Evolutionary conservation across 2,329 filamentous ascomycete genomes (phyloP).

Genomic region (Davidsoniella australis): DNA sequence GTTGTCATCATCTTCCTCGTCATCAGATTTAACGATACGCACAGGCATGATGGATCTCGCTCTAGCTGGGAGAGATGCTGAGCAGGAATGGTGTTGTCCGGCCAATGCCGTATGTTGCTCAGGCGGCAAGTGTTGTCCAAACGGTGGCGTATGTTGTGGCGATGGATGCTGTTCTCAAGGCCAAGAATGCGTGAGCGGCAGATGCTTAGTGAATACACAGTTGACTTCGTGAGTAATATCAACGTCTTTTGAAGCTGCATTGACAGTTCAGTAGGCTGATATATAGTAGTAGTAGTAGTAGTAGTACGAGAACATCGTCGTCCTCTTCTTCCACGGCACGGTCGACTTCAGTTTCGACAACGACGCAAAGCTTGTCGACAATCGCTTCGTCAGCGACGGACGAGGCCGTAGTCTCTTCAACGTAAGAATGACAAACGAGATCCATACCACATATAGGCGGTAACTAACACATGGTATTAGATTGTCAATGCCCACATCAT

Average conservation of each 20-base stretch:
- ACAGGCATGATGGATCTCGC: neutral
- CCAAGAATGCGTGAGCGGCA: constrained; percentile 8
- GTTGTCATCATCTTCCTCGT: neutral
- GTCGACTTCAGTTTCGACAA: neutral
- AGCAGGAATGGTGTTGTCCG: constrained; percentile 11
- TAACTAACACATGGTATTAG: too few species aligned
- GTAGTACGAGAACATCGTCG: neutral
- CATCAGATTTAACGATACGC: neutral
- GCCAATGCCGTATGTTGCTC: constrained; percentile 11
- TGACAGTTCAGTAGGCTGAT: neutral
- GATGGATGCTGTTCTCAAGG: constrained; percentile 11
- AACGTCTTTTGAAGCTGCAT: neutral
- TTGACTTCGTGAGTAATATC: neutral
- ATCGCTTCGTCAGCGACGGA: neutral
- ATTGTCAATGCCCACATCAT: too few species aligned
- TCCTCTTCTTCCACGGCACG: neutral
- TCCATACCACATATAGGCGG: too few species aligned
- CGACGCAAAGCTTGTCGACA: neutral
- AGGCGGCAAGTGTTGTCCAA: constrained; percentile 11
- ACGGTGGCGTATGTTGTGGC: constrained; percentile 10
- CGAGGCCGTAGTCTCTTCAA: neutral
- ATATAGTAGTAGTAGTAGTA: neutral
- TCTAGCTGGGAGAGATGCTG: neutral
- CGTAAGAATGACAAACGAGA: too few species aligned
- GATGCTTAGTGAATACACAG: constrained; percentile 5